Base-by-base conservation (phyloP, 148 eudicot genomes). In the Vaccinium vitisidaea region DNA sequence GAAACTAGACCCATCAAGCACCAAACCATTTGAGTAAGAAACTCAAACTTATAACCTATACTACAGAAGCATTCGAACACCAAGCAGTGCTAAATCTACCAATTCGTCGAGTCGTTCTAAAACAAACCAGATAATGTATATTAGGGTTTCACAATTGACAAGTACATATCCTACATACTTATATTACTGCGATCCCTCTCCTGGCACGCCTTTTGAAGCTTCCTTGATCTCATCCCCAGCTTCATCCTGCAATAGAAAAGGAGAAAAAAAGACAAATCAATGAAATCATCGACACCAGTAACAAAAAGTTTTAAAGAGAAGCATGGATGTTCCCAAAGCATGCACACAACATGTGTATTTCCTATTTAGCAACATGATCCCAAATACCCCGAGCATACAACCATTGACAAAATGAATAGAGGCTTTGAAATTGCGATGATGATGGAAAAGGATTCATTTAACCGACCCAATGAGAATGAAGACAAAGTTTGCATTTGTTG, bases 141-240 rank as follows among this genome's bases (percentile, higher is more conserved):
- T 19, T 39, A 53, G 39, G 78, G 43, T 36, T 56, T 43, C 83
- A 63, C 71, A 65, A 82, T 21, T 32, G 36, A 5, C 36, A 59
- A 83, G 83, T 82, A 30, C 80, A 82, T 49, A 71, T 79, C 54
- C 84, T 61, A 77, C 81, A 39, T 75, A 19, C 30, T 36, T 76
- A 56, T 36, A 3, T 81, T 65, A 87, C 88, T 84, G 69, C 63
- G 83, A 82, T 63, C 86, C 89, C 71, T 88, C 92, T 25, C 75
- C 84, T 1, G 89, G 80, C 67, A 86, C 91, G 10, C 53, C 77
- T 81, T 88, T 92, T 53, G 91, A 75, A 71, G 92, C 87, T 87
- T 93, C 96, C 89, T 92, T 92, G 82, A 88, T 92, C 87, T 91
- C 96, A 48, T 91, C 94, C 7, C 89, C 91, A 69, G 86, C 93